Conservation (phyloP, 352 stramenopile species). For the Phytophthora podocarpi region DNA sequence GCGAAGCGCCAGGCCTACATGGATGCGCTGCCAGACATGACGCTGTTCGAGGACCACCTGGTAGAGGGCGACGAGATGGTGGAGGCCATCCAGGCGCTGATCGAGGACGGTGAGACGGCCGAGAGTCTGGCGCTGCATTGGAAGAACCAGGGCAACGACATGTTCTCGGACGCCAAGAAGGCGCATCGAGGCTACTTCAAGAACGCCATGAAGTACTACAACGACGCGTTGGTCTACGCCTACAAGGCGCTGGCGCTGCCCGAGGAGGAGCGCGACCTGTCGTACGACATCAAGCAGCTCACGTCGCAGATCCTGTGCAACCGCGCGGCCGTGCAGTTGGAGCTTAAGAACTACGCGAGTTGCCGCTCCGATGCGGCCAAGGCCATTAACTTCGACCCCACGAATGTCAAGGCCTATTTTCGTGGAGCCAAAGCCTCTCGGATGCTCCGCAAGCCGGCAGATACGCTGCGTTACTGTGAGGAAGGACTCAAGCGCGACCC, state of each 20-base stretch:
- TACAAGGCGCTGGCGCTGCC: constrained; percentile 78
- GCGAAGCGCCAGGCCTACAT: constrained; percentile 83
- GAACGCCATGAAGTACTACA: constrained; percentile 84
- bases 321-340: constrained; percentile 78
- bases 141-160: constrained; percentile 91
- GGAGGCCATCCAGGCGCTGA: constrained; percentile 84
- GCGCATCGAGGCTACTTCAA: constrained; percentile 72
- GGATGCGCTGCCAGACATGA: constrained; percentile 85
- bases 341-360: constrained; percentile 88
- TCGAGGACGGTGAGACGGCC: constrained; percentile 86
- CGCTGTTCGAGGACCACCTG: constrained; percentile 89
- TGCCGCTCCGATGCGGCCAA: constrained; percentile 81
- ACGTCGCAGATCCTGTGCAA: constrained; percentile 83
- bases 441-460: constrained; percentile 76
- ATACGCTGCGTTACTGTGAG: constrained; percentile 84
- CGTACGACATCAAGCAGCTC: constrained; percentile 73
- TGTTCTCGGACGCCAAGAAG: constrained; percentile 79
- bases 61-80: constrained; percentile 88
- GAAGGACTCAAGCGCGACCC: constrained; percentile 77
- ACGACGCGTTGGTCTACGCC: constrained; percentile 72
- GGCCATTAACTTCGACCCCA: constrained; percentile 68
- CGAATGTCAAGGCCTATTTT: constrained; percentile 87
- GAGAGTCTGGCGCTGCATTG: constrained; percentile 86
- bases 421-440: constrained; percentile 83
- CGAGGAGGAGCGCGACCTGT: constrained; percentile 57